Evolutionary conservation across 1,284 basidiomycete species (phyloP), one percentile per base, ranked within the genome.

Genomic region (Boletus austroedulis): DNA sequence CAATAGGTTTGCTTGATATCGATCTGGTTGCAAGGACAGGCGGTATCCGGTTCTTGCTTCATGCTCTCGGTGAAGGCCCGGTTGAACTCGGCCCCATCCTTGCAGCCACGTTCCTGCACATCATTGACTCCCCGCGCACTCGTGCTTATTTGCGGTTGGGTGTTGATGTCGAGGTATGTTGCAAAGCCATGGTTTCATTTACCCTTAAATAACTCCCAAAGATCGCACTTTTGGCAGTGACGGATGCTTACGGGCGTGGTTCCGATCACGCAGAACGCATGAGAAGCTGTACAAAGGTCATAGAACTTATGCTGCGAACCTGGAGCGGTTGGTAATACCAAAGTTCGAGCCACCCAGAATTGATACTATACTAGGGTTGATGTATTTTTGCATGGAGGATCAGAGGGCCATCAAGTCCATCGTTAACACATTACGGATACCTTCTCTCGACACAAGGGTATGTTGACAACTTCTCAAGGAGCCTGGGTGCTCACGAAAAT

Each of bases 301-400:
- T 97, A 43, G 85, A 89, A 43, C 81, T 90, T 38, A 89, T 98
- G 79, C 74, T 99, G 50, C 84, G 91, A 48, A 94, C 92, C 12
- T 99, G 96, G 95, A 90, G 92, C 62, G 96, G 95, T 94, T 66
- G 56, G 88, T 76, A 36, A 36, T 47, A 5, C 21, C 21, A 43
- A 19, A 34, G 8, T 32, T 53, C 21, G 40, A 48, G 50, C 17
- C 15, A 43, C 36, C 49, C 56, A 49, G 40, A 47, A 36, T 57
- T 67, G 29, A 69, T 54, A 23, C 6, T 52, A 23, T 48, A 14
- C 28, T 76, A 89, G 95, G 95, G 10, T 74, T 99, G 32, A 86
- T 98, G 80, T 98, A 98, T 72, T 87, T 98, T 63, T 97, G 94
- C 74, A 87, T 95, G 83, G 84, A 95, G 69, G 84, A 93, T 65